Percentiles rank a stretch among this genome's conserved stretches.
Evolutionary conservation across 805 yeast genomes (phyloP).

Genomic region (Kuraishia capsulata): DNA sequence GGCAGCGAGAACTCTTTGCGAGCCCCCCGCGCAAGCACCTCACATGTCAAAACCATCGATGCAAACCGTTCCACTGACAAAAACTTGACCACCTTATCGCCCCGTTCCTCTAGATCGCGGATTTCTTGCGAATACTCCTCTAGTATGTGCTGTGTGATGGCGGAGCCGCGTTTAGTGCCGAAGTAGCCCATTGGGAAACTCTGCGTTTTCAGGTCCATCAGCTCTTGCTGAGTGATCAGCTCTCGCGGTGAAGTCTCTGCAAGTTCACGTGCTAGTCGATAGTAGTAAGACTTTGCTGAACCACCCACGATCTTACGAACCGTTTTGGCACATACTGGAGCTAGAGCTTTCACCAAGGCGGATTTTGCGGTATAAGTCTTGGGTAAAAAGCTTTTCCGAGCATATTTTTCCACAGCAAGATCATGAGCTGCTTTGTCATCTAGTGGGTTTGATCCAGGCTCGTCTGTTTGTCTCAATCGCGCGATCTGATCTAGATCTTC

Average conservation of each 20-base stretch:
- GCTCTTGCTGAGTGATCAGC: constrained; percentile 36
- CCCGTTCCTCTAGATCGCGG: constrained; percentile 10
- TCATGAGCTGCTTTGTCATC: background rate
- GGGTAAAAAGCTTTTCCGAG: constrained; percentile 12
- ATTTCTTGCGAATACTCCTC: constrained; percentile 22
- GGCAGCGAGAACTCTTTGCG: constrained; percentile 31
- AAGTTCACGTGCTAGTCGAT: constrained; percentile 36
- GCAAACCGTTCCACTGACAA: constrained; percentile 54
- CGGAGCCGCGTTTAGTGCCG: constrained; percentile 49
- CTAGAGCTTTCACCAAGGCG: background rate
- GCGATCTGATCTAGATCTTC: background rate
- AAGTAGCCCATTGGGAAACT: constrained; percentile 48
- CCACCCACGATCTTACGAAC: constrained; percentile 36
- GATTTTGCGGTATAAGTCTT: background rate
- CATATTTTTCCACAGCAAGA: constrained; percentile 1
- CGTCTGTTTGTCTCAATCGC: background rate
- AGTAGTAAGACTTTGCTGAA: constrained; percentile 34
- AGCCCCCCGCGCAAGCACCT: constrained; percentile 42
- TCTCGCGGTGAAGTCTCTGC: constrained; percentile 27
- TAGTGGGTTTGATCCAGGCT: background rate
- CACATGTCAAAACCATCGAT: constrained; percentile 55
- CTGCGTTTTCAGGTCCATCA: constrained; percentile 34
- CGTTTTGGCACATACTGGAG: constrained; percentile 3
- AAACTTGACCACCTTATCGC: constrained; percentile 40
- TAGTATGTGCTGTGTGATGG: constrained; percentile 35